Conservation (phyloP, 169 alveolate genomes). For the Nephromyces sp. region DNA sequence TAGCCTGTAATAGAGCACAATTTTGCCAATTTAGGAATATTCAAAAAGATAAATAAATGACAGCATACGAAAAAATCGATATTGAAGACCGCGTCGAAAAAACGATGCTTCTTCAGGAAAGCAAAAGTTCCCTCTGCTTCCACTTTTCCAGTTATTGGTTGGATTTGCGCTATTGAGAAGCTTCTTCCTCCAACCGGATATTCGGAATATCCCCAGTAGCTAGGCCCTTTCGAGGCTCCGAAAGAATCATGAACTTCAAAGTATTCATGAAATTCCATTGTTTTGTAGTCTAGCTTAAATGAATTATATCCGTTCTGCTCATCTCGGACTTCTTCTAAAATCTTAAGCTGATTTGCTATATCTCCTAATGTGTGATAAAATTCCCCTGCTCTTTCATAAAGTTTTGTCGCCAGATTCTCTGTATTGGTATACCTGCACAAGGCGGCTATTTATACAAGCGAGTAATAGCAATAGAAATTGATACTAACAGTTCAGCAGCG, state of each 20-base stretch:
- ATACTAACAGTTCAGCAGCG: conserved; percentile 24
- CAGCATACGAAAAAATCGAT: conserved; percentile 31
- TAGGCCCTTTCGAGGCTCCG: conserved; percentile 39
- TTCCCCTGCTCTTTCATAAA: conserved; percentile 35
- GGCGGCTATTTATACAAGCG: neutral
- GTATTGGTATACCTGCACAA: conserved; percentile 17
- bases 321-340: conserved; percentile 35
- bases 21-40: neutral
- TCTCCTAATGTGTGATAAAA: conserved; percentile 25
- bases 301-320: conserved; percentile 42
- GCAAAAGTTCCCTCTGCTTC: conserved; percentile 48
- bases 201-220: conserved; percentile 54
- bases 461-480: neutral
- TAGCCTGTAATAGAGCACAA: conserved; percentile 10
- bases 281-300: conserved; percentile 22
- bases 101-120: conserved; percentile 34
- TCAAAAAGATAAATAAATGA: neutral
- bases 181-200: conserved; percentile 22
- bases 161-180: conserved; percentile 33
- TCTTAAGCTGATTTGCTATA: conserved; percentile 17
- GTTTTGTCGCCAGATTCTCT: conserved; percentile 29
- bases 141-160: conserved; percentile 31
- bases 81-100: conserved; percentile 35
- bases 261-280: conserved; percentile 30
- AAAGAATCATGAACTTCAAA: conserved; percentile 37